Conservation (phyloP, 306 rosid species). For the Fragaria nilgerrensis region DNA sequence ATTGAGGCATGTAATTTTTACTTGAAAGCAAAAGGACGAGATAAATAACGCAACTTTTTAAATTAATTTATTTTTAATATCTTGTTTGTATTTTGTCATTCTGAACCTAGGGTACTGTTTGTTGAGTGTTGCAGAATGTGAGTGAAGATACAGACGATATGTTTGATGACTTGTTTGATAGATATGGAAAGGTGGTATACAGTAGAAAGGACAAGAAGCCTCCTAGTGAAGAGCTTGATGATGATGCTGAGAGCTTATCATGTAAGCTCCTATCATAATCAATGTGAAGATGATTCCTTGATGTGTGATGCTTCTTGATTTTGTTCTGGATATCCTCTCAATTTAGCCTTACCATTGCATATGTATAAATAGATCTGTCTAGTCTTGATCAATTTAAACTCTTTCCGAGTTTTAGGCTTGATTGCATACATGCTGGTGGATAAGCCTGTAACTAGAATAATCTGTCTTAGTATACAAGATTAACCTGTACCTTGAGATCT, state of each 20-base stretch:
- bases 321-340: constrained; percentile 2
- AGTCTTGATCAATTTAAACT: not conserved
- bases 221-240: constrained; percentile 71
- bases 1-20: not conserved
- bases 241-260: constrained; percentile 90
- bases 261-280: constrained; percentile 50
- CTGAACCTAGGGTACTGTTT: constrained; percentile 5
- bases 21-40: not conserved
- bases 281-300: not conserved
- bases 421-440: not conserved
- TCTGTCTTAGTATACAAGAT: not conserved
- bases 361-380: not conserved
- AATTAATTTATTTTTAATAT: not conserved
- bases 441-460: not conserved
- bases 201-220: constrained; percentile 59
- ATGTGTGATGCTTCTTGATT: not conserved
- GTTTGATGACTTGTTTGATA: constrained; percentile 81
- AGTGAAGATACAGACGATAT: constrained; percentile 72
- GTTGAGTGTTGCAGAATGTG: constrained; percentile 53
- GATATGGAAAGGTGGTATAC: constrained; percentile 81
- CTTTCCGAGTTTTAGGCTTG: not conserved
- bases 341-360: not conserved
- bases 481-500: not conserved
- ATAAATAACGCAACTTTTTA: not conserved
- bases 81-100: constrained; percentile 2